Conservation (phyloP, 108 stramenopile species). For the Pseudonitzschia multistriata region DNA sequence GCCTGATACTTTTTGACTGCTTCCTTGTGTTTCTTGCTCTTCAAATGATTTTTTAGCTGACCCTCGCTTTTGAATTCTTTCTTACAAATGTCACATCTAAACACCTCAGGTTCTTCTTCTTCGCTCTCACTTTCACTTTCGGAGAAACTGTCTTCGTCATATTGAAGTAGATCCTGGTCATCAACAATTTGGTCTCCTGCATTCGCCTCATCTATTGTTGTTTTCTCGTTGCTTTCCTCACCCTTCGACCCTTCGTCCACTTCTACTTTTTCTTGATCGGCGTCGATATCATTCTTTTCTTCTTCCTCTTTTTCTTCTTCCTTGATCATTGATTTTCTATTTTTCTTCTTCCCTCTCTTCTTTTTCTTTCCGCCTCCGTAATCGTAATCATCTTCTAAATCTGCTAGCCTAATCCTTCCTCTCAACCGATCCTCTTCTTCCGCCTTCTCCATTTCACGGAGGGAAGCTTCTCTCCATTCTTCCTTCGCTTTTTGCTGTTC, state of each 20-base stretch:
- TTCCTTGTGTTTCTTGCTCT: constrained; percentile 89
- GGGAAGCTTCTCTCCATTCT: constrained; percentile 64
- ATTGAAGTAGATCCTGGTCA: constrained; percentile 1
- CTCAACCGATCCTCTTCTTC: constrained; percentile 77
- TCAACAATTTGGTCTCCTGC: constrained; percentile 21
- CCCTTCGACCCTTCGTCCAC: constrained; percentile 10
- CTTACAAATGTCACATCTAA: constrained; percentile 78
- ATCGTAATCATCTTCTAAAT: constrained; percentile 83
- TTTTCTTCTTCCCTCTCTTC: constrained; percentile 54
- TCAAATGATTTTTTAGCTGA: constrained; percentile 85
- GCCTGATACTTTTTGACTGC: constrained; percentile 62
- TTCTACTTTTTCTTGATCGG: constrained; percentile 16
- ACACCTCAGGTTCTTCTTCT: constrained; percentile 74
- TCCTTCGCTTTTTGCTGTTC: constrained; percentile 54
- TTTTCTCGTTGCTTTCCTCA: constrained; percentile 14
- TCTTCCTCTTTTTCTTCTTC: constrained; percentile 39
- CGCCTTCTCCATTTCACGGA: constrained; percentile 54
- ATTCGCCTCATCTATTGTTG: constrained; percentile 17
- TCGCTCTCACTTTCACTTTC: constrained; percentile 28
- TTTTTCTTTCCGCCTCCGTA: constrained; percentile 68
- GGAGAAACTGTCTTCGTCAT: constrained; percentile 10
- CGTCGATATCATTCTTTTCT: constrained; percentile 15
- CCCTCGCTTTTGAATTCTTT: constrained; percentile 86
- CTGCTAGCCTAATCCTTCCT: constrained; percentile 81
- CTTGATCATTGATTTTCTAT: constrained; percentile 39